phyloP scores from a whole-genome alignment of 208 protist species.

The Crithidia brevicula region DNA sequence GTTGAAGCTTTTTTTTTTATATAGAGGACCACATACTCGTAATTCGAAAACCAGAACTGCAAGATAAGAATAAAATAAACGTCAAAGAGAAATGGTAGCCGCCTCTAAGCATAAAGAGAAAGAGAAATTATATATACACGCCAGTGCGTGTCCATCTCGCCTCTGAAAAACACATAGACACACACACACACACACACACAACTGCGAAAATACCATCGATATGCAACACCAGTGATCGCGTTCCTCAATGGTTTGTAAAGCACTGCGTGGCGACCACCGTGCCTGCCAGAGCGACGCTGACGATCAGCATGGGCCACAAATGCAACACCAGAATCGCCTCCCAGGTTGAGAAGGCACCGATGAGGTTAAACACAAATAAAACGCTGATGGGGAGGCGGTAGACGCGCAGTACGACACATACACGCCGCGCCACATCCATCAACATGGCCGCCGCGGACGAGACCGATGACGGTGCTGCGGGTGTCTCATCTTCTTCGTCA shows the following conservation, averaged over 20 bases:
- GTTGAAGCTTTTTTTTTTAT: too few relatives aligned
- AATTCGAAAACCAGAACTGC: too few relatives aligned
- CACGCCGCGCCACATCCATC: neutral
- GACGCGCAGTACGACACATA: neutral
- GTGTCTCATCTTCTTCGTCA: neutral
- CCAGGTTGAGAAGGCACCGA: slow-evolving; percentile 8
- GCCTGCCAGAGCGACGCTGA: slow-evolving; percentile 5
- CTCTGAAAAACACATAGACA: too few relatives aligned
- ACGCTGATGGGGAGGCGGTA: slow-evolving; percentile 3
- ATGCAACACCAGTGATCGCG: too few relatives aligned
- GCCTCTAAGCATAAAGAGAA: too few relatives aligned
- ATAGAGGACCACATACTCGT: too few relatives aligned
- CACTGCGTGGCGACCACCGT: slow-evolving; percentile 1
- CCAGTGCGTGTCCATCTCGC: too few relatives aligned
- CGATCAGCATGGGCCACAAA: slow-evolving; percentile 18
- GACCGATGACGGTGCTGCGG: neutral
- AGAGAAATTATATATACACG: too few relatives aligned
- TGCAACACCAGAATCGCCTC: slow-evolving; percentile 18
- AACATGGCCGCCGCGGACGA: neutral
- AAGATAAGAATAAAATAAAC: too few relatives aligned
- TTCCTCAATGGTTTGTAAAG: neutral
- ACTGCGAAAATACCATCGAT: too few relatives aligned
- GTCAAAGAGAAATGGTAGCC: too few relatives aligned
- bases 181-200: too few relatives aligned
- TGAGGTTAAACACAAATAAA: slow-evolving; percentile 7